Conservation (phyloP, 768 basidiomycete genomes). For the Chalciporus chontae region DNA sequence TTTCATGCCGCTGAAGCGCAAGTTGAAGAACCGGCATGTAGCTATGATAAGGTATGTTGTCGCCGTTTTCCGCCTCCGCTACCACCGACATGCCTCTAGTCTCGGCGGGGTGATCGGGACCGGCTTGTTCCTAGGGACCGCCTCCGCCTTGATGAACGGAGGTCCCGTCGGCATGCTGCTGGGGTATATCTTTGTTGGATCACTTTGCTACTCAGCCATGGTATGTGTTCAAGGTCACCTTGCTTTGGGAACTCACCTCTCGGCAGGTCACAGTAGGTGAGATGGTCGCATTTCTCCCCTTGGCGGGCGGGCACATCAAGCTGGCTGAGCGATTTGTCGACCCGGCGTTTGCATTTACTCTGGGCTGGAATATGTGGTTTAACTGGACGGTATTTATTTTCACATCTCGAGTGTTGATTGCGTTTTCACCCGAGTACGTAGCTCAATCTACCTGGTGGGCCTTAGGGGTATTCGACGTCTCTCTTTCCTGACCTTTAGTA, state of each 20-base stretch:
- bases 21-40: constrained; percentile 26
- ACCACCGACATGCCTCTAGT: background rate
- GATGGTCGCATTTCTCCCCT: constrained; percentile 42
- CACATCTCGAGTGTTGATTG: constrained; percentile 11
- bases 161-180: constrained; percentile 43
- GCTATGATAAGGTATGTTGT: constrained; percentile 26
- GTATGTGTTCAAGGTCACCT: constrained; percentile 11
- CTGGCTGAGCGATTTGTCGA: constrained; percentile 44
- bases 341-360: constrained; percentile 38
- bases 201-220: constrained; percentile 32
- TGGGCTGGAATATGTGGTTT: constrained; percentile 39
- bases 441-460: constrained; percentile 17
- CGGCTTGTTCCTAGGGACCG: constrained; percentile 28
- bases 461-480: background rate
- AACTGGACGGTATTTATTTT: constrained; percentile 27
- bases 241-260: background rate
- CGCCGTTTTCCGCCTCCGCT: background rate
- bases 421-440: background rate
- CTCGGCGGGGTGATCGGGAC: constrained; percentile 39
- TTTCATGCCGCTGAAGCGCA: constrained; percentile 10
- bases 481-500: background rate
- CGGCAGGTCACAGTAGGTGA: constrained; percentile 32
- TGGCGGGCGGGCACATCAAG: constrained; percentile 42
- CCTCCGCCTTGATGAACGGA: constrained; percentile 29
- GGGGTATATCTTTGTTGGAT: constrained; percentile 34